Conservation (phyloP, 345 rosid genomes). For the Ailanthus altissimus region DNA sequence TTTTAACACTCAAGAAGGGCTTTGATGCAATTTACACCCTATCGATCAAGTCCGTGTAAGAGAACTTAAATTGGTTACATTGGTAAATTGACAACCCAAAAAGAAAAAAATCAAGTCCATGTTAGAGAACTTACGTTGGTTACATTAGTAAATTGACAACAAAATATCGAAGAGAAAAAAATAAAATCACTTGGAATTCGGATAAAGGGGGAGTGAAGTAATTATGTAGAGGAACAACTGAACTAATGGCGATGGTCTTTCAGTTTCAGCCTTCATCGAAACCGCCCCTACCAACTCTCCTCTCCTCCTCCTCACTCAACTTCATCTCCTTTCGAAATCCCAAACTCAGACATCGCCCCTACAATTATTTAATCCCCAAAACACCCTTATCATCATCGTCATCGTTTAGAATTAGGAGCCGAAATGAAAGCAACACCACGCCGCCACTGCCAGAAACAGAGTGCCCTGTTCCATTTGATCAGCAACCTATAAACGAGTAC, state of each 20-base stretch:
- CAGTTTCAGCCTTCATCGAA: not conserved
- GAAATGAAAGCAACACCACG: conserved; percentile 52
- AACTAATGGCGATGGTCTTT: not conserved
- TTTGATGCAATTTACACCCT: no score
- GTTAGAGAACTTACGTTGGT: no score
- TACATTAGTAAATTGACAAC: no score
- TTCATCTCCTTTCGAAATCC: conserved; percentile 24
- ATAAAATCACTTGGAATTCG: not conserved
- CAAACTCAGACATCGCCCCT: conserved; percentile 18
- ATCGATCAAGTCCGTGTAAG: no score
- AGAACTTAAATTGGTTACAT: no score
- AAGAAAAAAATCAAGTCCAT: no score
- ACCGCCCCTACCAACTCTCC: conserved; percentile 32
- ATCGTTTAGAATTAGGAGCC: conserved; percentile 14
- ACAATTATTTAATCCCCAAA: conserved; percentile 20
- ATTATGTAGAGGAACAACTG: not conserved
- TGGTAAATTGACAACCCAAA: no score
- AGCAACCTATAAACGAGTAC: conserved; percentile 86
- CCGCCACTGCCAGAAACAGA: conserved; percentile 62
- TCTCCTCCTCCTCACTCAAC: conserved; percentile 24
- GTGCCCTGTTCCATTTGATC: conserved; percentile 87
- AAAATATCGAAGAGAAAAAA: no score
- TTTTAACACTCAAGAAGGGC: no score
- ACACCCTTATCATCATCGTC: conserved; percentile 26
- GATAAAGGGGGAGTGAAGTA: not conserved